These are phyloP conservation scores for Phylloporus gajari DNA, from an alignment of 1,284 basidiomycete species.

Conservation along the genomic window DNA sequence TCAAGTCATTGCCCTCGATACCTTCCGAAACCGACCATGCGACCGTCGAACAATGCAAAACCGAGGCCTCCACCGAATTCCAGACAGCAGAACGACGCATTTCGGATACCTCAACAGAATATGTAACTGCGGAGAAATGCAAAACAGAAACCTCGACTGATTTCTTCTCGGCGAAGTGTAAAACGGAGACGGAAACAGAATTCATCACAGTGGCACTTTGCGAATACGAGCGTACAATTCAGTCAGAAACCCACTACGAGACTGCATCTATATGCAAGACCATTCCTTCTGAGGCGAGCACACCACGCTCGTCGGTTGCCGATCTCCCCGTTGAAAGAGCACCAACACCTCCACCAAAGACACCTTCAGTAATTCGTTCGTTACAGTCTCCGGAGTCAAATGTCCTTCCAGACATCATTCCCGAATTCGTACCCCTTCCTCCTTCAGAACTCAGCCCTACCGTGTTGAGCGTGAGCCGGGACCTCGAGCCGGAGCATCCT, in stretches of 20 bases:
- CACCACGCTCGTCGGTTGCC: constrained; percentile 47
- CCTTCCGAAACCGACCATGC: constrained; percentile 63
- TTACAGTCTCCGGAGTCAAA: constrained; percentile 44
- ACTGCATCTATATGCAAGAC: constrained; percentile 60
- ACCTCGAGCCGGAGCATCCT: constrained; percentile 35
- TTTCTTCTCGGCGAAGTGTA: constrained; percentile 57
- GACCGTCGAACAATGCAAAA: constrained; percentile 59
- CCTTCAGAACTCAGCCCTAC: constrained; percentile 50
- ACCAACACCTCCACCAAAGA: constrained; percentile 42
- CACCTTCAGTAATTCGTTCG: constrained; percentile 43
- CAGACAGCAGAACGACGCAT: constrained; percentile 54
- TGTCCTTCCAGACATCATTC: constrained; percentile 36
- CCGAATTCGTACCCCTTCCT: constrained; percentile 53
- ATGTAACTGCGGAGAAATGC: constrained; percentile 61
- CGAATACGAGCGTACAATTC: constrained; percentile 50
- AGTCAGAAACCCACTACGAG: constrained; percentile 60
- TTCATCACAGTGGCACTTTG: constrained; percentile 64
- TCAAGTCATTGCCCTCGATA: constrained; percentile 58
- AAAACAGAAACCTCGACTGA: constrained; percentile 52
- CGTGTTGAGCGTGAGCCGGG: constrained; percentile 33
- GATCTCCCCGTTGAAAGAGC: constrained; percentile 37
- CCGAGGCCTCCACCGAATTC: constrained; percentile 60
- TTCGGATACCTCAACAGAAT: constrained; percentile 53
- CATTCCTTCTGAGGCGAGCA: constrained; percentile 53
- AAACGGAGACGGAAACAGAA: constrained; percentile 58